These are phyloP conservation scores for Licmophora abbreviata DNA, from an alignment of 108 stramenopile species.

Conservation along the genomic window DNA sequence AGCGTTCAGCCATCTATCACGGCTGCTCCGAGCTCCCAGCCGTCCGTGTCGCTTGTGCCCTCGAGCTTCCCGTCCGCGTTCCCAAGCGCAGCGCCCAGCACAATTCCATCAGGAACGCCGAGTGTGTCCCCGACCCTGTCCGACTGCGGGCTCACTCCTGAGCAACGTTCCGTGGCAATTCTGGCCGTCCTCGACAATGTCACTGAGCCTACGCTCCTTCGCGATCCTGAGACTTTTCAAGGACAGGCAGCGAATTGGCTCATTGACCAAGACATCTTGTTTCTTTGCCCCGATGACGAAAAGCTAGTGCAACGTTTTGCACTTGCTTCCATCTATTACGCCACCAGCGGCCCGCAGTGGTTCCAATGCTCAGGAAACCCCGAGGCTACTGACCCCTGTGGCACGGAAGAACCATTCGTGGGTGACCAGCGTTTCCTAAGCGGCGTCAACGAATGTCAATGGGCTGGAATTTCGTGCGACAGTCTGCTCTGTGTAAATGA, in stretches of 20 bases:
- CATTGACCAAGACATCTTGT: constrained; percentile 16
- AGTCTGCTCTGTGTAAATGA: constrained; percentile 22
- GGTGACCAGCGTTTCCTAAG: constrained; percentile 23
- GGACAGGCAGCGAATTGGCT: constrained; percentile 36
- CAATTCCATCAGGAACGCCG: constrained; percentile 6
- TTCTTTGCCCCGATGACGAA: constrained; percentile 23
- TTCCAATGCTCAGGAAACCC: constrained; percentile 20
- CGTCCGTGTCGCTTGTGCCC: no score
- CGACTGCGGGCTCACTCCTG: constrained; percentile 14
- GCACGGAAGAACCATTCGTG: constrained; percentile 18
- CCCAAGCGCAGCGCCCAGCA: background rate
- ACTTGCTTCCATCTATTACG: constrained; percentile 67
- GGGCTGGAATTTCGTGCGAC: constrained; percentile 50
- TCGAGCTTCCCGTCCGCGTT: no score
- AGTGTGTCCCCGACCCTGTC: constrained; percentile 3
- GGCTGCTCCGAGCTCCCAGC: no score
- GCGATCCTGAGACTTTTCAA: constrained; percentile 21
- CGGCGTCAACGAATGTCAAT: constrained; percentile 30
- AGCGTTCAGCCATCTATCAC: no score
- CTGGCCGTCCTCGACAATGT: constrained; percentile 8
- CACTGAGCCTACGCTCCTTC: constrained; percentile 11
- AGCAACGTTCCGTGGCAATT: constrained; percentile 18
- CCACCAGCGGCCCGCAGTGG: constrained; percentile 59
- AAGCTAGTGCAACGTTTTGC: constrained; percentile 60
- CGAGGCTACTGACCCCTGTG: constrained; percentile 20